A percentile compares a stretch with the other conserved stretches of the same genome.
Conservation (phyloP, 2,329 filamentous ascomycete species). For the Paecilomyces variotii region DNA sequence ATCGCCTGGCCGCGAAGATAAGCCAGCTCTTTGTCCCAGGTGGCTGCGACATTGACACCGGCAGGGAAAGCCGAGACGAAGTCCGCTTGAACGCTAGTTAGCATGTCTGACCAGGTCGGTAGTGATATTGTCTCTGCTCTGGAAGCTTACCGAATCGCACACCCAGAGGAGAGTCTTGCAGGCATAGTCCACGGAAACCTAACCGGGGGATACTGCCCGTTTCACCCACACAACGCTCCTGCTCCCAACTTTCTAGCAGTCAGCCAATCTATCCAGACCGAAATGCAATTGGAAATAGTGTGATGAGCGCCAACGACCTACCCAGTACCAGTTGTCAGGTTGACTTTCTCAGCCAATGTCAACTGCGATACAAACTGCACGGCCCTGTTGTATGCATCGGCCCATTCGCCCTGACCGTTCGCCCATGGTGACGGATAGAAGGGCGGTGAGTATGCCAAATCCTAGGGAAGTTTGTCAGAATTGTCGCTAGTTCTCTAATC, state of each 20-base stretch:
- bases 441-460: conserved; percentile 47
- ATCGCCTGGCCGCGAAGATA: conserved; percentile 62
- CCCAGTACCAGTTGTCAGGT: conserved; percentile 85
- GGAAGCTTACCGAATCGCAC: conserved; percentile 53
- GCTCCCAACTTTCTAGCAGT: conserved; percentile 47
- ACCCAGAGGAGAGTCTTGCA: conserved; percentile 80
- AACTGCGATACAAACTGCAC: conserved; percentile 72
- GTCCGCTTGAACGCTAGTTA: conserved; percentile 46
- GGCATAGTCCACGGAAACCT: conserved; percentile 64
- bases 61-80: conserved; percentile 75
- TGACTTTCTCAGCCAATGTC: conserved; percentile 84
- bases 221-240: conserved; percentile 71
- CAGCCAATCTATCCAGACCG: conserved; percentile 6
- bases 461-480: conserved; percentile 6
- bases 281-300: background rate
- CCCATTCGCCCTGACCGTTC: conserved; percentile 65
- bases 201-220: conserved; percentile 40
- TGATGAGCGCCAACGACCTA: conserved; percentile 36
- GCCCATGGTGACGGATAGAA: conserved; percentile 86
- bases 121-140: background rate
- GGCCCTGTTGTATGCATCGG: conserved; percentile 66
- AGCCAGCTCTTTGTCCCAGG: conserved; percentile 68
- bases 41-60: conserved; percentile 72
- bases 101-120: background rate
- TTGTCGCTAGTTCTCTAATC: background rate